A percentile compares a stretch with the other conserved stretches of the same genome.
Evolutionary conservation across 371 early-diverging fungal species (phyloP).

Genomic region (Blastocladiella emersonii): DNA sequence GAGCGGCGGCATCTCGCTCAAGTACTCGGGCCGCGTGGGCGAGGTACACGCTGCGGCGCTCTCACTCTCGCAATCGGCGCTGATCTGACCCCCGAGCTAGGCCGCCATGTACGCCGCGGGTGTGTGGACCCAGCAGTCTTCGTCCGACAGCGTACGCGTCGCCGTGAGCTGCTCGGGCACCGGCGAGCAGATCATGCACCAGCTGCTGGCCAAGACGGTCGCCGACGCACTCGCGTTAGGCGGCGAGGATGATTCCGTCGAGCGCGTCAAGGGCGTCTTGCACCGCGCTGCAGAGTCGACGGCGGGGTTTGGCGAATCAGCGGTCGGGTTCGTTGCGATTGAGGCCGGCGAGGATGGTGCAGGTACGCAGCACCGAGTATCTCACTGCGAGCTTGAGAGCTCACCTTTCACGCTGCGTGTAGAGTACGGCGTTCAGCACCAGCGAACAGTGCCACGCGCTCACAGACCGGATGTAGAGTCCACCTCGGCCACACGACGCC

Average conservation of each 20-base stretch:
- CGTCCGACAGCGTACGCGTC: background rate
- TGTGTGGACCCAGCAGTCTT: conserved; percentile 46
- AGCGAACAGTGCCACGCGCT: too few species aligned
- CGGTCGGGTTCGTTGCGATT: too few species aligned
- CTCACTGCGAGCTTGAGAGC: too few species aligned
- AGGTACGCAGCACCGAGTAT: too few species aligned
- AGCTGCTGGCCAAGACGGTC: conserved; percentile 42
- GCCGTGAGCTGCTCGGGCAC: conserved; percentile 54
- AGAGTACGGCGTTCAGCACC: too few species aligned
- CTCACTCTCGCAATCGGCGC: background rate
- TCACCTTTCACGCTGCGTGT: too few species aligned
- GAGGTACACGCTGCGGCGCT: conserved; percentile 35
- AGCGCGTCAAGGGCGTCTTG: too few species aligned
- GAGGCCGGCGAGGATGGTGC: too few species aligned
- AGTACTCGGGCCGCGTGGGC: conserved; percentile 67
- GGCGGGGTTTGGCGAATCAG: too few species aligned
- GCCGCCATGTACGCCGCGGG: conserved; percentile 59
- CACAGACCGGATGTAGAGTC: too few species aligned
- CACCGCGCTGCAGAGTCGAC: too few species aligned
- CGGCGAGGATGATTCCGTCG: background rate
- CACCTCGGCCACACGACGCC: too few species aligned
- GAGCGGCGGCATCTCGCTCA: conserved; percentile 75
- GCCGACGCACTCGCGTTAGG: conserved; percentile 16
- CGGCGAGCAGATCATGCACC: conserved; percentile 68
- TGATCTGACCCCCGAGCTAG: conserved; percentile 17